Base-by-base conservation (phyloP, 306 rosid species). In the Rubus parviflorus region DNA sequence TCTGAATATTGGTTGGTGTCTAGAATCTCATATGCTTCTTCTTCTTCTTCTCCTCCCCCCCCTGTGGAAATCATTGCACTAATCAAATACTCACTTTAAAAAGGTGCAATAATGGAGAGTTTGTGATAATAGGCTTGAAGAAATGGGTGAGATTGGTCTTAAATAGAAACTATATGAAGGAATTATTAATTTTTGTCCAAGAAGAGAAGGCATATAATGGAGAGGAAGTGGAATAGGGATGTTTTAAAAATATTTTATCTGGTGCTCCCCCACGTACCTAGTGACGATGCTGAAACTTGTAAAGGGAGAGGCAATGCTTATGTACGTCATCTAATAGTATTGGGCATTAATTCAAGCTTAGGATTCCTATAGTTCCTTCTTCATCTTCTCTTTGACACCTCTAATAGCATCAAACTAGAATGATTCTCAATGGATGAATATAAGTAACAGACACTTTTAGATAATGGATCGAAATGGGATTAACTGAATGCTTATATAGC, bases 301-400 rank as follows among this genome's bases (percentile, higher is more conserved):
- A 8, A 40, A 45, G 86, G 82, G 79, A 84, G 15, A 14, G 42
- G 42, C 43, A 62, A 41, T 79, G 87, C 83, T 83, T 71, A 74
- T 86, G 84, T 71, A 74, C 85, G 84, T 85, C 87, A 84, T 82
- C 81, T 61, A 56, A 73, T 8, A 14, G 76, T 56, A 73, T 23
- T 68, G 71, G 17, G 68, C 77, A 62, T 30, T 35, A 11, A 76
- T 81, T 80, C 77, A 77, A 81, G 83, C 81, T 80, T 87, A 73
- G 74, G 84, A 87, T 88, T 86, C 89, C 76, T 86, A 69, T 68
- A 81, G 85, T 86, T 88, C 88, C 71, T 72, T 40, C 19, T 19
- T 78, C 65, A 79, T 46, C 67, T 79, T 75, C 78, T 73, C 75
- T 66, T 42, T 83, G 74, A 64, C 79, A 77, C 69, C 76, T 57